Conservation (phyloP, 495 filamentous ascomycete genomes). For the Pseudoneurospora amorphoporcata region DNA sequence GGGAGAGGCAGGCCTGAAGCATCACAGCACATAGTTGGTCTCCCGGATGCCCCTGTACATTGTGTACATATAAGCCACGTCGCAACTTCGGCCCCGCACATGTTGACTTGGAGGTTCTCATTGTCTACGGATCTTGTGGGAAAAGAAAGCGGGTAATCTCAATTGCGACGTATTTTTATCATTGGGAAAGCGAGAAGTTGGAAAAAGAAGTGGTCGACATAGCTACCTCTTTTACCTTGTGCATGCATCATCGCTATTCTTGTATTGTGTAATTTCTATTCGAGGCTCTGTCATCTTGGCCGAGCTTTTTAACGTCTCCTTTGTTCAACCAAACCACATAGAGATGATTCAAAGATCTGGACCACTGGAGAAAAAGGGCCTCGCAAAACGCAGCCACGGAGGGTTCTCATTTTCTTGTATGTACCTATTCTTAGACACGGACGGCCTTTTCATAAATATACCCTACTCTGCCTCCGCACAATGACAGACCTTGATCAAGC, state of each 20-base stretch:
- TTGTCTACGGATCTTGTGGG: background rate
- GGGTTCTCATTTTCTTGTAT: background rate
- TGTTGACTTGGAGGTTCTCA: background rate
- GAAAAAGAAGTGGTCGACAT: background rate
- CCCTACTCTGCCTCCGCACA: background rate
- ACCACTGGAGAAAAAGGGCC: background rate
- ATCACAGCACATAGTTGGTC: background rate
- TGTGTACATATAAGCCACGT: background rate
- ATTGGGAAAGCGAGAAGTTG: conserved; percentile 3
- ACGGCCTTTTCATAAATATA: background rate
- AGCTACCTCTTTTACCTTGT: background rate
- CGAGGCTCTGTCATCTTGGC: background rate
- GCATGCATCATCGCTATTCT: conserved; percentile 16
- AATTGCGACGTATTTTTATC: background rate
- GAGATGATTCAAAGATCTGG: background rate
- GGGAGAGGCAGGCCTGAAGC: background rate
- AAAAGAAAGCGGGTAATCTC: background rate
- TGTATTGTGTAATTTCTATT: conserved; percentile 34
- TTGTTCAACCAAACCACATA: background rate
- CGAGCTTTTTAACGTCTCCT: background rate
- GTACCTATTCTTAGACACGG: background rate
- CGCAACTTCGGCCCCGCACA: background rate
- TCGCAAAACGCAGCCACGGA: background rate
- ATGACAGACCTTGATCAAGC: background rate
- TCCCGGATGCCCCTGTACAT: conserved; percentile 2